A percentile compares a stretch with the other conserved stretches of the same genome.
phyloP scores from a whole-genome alignment of 306 rosid species.

The Hippophae tibetana region DNA sequence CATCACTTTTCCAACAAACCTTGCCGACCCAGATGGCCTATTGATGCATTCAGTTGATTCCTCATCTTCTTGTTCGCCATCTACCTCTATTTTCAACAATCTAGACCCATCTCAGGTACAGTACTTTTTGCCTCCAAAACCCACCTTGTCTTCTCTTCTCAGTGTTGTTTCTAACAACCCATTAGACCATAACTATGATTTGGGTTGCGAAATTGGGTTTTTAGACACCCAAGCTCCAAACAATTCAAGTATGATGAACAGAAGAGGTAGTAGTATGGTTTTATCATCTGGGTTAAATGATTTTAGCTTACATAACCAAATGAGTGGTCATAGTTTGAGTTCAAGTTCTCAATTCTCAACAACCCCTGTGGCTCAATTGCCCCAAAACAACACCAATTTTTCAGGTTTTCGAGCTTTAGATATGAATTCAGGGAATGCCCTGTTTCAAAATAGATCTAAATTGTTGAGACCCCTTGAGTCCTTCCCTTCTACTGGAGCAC shows the following conservation, averaged over 20 bases:
- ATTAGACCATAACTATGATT: slow-evolving; percentile 49
- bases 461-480: slow-evolving; percentile 47
- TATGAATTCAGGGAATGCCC: slow-evolving; percentile 34
- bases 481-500: slow-evolving; percentile 40
- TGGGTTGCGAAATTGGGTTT: slow-evolving; percentile 40
- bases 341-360: slow-evolving; percentile 34
- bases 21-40: slow-evolving; percentile 22
- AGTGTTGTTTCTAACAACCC: slow-evolving; percentile 23
- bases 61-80: slow-evolving; percentile 52
- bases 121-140: slow-evolving; percentile 46
- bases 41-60: slow-evolving; percentile 50
- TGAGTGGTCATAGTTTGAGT: slow-evolving; percentile 29
- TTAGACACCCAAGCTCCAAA: slow-evolving; percentile 8
- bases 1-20: slow-evolving; percentile 32
- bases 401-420: slow-evolving; percentile 33
- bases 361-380: background rate
- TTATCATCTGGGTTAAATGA: slow-evolving; percentile 32
- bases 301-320: slow-evolving; percentile 24
- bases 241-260: background rate
- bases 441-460: slow-evolving; percentile 36
- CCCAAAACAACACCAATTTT: background rate
- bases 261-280: slow-evolving; percentile 1
- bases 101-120: slow-evolving; percentile 56
- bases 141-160: slow-evolving; percentile 43
- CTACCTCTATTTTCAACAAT: slow-evolving; percentile 34